Evolutionary conservation across 2,329 filamentous ascomycete species (phyloP).

Genomic region (Neonectria ditissima): DNA sequence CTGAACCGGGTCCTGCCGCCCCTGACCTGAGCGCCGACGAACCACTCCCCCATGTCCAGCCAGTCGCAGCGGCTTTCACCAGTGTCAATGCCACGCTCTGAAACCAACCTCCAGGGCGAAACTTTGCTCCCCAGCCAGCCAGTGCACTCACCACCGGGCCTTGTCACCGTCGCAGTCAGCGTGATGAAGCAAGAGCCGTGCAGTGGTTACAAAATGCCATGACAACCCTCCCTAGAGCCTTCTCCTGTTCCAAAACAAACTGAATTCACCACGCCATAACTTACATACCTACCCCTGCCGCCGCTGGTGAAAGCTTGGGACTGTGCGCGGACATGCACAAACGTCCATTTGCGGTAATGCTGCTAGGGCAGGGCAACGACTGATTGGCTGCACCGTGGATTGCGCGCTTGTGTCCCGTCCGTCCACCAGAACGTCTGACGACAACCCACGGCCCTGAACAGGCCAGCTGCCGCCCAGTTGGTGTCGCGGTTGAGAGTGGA

Average conservation of each 20-base stretch:
- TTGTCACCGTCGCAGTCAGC: background rate
- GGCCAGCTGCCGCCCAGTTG: constrained; percentile 16
- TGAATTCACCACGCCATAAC: background rate
- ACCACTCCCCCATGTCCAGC: constrained; percentile 6
- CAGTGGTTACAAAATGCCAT: background rate
- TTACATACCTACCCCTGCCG: too few species aligned
- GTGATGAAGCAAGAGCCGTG: background rate
- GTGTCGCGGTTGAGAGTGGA: background rate
- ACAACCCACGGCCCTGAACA: background rate
- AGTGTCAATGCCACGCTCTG: constrained; percentile 13
- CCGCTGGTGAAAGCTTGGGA: background rate
- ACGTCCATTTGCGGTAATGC: constrained; percentile 25
- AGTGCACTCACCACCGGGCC: constrained; percentile 1
- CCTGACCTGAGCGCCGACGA: background rate
- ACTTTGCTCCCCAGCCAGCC: constrained; percentile 5
- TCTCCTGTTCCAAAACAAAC: constrained; percentile 9
- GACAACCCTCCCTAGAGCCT: background rate
- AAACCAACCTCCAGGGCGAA: constrained; percentile 17
- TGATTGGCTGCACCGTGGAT: constrained; percentile 16
- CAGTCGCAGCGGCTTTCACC: constrained; percentile 7
- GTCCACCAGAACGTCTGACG: constrained; percentile 6
- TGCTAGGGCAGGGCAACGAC: constrained; percentile 10
- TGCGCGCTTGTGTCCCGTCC: constrained; percentile 4
- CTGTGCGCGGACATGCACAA: background rate
- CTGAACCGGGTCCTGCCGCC: constrained; percentile 10